Evolutionary conservation across 257 asterid species (phyloP).

Genomic region (Solanum habrochaites): DNA sequence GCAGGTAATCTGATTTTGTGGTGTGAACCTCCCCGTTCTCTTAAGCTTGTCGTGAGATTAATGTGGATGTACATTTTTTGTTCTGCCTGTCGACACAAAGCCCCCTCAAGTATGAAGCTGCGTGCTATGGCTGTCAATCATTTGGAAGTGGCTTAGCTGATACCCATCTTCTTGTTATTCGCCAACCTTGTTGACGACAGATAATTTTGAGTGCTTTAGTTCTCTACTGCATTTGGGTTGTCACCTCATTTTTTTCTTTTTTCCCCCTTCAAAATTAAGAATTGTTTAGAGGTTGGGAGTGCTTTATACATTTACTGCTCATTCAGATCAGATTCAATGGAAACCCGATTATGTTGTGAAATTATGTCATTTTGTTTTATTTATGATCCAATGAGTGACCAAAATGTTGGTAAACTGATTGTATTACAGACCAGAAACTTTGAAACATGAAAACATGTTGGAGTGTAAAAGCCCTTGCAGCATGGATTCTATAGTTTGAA

Average conservation of each 20-base stretch:
- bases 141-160: neutral
- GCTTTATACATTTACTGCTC: neutral
- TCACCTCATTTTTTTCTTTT: neutral
- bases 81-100: neutral
- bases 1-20: neutral
- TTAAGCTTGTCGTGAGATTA: neutral
- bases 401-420: neutral
- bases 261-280: neutral
- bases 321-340: neutral
- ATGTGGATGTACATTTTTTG: neutral
- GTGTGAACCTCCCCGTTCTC: neutral
- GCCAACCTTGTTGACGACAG: neutral
- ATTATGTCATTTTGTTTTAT: neutral
- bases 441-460: neutral
- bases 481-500: neutral
- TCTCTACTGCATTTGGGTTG: neutral
- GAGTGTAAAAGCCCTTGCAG: neutral
- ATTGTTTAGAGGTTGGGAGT: neutral
- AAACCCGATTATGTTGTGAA: neutral
- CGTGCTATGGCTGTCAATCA: neutral
- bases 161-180: neutral
- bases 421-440: neutral
- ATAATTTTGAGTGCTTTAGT: neutral
- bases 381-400: neutral
- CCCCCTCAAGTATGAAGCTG: neutral